Conservation (phyloP, 441 rosid genomes). For the Adansonia rubrostipa region DNA sequence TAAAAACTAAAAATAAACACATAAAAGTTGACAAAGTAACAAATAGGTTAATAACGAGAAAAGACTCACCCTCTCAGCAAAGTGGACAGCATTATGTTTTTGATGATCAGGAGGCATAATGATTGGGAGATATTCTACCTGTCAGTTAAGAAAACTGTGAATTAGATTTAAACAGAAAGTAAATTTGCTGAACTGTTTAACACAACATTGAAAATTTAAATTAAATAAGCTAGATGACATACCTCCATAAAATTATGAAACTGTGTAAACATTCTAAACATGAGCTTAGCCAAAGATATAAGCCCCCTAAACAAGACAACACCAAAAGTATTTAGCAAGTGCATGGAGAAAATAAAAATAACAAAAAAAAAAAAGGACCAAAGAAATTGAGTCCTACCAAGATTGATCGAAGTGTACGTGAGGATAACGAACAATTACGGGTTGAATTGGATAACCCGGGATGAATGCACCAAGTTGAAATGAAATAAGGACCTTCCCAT, state of each 20-base stretch:
- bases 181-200: neutral
- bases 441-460: conserved; percentile 86
- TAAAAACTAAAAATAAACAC: neutral
- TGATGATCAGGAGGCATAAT: conserved; percentile 63
- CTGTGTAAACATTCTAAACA: conserved; percentile 97
- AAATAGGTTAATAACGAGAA: conserved; percentile 26
- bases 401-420: conserved; percentile 98
- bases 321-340: conserved; percentile 4
- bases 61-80: conserved; percentile 80
- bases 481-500: conserved; percentile 79
- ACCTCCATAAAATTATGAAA: conserved; percentile 99
- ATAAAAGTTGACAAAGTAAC: neutral
- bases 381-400: conserved; percentile 57
- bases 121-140: conserved; percentile 92
- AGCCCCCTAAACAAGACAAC: conserved; percentile 64
- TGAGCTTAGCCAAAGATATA: conserved; percentile 77
- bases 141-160: conserved; percentile 24
- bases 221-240: conserved; percentile 16
- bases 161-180: neutral
- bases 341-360: conserved; percentile 7
- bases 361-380: neutral
- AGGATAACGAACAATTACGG: conserved; percentile 87
- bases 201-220: conserved; percentile 19
- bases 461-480: conserved; percentile 98
- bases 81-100: conserved; percentile 66